A percentile compares a stretch with the other conserved stretches of the same genome.
These are phyloP conservation scores for Gastrolobium villosum DNA, from an alignment of 306 rosid genomes.

Conservation along the genomic window DNA sequence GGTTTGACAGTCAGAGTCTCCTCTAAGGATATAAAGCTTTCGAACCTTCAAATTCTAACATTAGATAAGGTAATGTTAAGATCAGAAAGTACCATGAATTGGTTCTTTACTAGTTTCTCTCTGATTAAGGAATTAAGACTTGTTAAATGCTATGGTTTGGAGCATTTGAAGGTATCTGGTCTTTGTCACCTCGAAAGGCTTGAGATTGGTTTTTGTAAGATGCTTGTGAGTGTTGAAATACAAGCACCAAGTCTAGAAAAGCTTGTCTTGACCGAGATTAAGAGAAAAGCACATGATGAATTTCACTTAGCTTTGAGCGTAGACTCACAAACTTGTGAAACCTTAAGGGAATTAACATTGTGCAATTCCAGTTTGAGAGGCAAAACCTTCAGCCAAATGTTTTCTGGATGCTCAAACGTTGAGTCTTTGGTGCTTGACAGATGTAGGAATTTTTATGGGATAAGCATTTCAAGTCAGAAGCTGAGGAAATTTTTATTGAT, in stretches of 20 bases:
- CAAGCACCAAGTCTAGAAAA: neutral
- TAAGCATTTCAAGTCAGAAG: neutral
- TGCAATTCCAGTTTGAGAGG: neutral
- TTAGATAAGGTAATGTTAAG: neutral
- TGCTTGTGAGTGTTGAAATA: conserved; percentile 8
- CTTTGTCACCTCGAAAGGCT: neutral
- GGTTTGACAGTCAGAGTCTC: neutral
- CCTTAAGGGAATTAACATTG: conserved; percentile 10
- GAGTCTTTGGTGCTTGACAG: conserved; percentile 4
- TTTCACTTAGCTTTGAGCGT: neutral
- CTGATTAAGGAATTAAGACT: neutral
- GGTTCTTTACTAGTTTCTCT: neutral
- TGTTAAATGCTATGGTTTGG: neutral
- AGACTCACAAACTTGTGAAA: conserved; percentile 10
- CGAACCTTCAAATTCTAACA: neutral
- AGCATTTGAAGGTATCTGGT: conserved; percentile 2
- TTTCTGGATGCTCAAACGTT: neutral
- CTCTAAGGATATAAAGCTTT: neutral
- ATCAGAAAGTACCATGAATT: neutral
- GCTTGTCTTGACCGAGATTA: neutral
- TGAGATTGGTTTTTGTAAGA: neutral
- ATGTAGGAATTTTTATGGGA: neutral
- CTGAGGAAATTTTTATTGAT: neutral
- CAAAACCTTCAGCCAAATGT: neutral
- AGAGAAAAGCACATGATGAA: neutral